phyloP scores from a whole-genome alignment of 225 moss, liverwort and hornwort species.

The Antitrichia curtipendula region DNA sequence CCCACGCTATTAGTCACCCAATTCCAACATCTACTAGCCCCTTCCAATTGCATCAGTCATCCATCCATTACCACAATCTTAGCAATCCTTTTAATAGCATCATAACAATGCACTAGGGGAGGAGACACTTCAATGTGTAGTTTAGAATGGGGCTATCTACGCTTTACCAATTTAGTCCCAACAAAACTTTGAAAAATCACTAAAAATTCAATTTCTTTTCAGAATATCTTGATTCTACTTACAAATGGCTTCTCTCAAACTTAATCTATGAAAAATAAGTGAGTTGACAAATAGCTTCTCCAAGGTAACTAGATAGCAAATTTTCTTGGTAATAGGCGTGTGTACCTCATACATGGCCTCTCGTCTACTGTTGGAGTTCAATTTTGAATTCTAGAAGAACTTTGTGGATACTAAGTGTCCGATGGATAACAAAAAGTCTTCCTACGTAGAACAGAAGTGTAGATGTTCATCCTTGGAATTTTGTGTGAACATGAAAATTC shows the following conservation, averaged over 20 bases:
- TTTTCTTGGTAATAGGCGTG: not conserved
- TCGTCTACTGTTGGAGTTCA: fast-evolving
- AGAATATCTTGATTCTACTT: not conserved
- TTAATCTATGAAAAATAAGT: not conserved
- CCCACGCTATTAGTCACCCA: fast-evolving
- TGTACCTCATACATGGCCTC: not conserved
- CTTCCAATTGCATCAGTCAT: fast-evolving
- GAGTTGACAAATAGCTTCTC: not conserved
- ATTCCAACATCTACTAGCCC: fast-evolving
- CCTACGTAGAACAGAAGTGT: too few relatives aligned
- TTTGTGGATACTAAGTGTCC: fast-evolving
- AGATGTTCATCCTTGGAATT: not conserved
- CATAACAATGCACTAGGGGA: not conserved
- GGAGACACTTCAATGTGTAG: fast-evolving
- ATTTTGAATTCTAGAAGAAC: not conserved
- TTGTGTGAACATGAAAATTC: not conserved
- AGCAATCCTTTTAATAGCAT: not conserved
- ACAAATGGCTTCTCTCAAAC: not conserved
- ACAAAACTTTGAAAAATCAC: not conserved
- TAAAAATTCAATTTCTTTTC: not conserved
- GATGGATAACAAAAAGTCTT: not conserved
- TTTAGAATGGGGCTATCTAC: fast-evolving
- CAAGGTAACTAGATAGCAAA: not conserved
- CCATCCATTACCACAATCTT: not conserved
- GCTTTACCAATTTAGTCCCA: not conserved